Conservation (phyloP, 176 grass and related monocot species). For the Tuctoria greenei region DNA sequence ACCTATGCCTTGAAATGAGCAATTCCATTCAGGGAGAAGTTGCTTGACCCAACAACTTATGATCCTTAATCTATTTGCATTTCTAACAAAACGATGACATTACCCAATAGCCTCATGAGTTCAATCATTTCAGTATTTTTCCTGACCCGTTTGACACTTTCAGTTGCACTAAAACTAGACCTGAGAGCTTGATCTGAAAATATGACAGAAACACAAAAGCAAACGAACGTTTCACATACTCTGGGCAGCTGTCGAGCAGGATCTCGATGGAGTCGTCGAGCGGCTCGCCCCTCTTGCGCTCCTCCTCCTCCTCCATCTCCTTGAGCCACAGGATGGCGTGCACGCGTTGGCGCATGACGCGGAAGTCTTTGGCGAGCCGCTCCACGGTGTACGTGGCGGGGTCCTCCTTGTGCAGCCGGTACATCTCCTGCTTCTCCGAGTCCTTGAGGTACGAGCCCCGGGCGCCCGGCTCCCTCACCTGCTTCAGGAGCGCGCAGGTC, state of each 20-base stretch:
- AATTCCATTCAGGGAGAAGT: background rate
- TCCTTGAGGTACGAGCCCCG: constrained; percentile 86
- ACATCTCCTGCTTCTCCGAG: constrained; percentile 94
- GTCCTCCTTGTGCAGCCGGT: constrained; percentile 91
- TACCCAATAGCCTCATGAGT: background rate
- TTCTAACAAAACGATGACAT: background rate
- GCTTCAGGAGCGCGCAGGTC: constrained; percentile 75
- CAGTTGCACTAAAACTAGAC: background rate
- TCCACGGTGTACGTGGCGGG: constrained; percentile 78
- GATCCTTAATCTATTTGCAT: background rate
- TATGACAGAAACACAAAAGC: constrained; percentile 6
- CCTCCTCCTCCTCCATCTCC: constrained; percentile 94
- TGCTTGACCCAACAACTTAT: background rate
- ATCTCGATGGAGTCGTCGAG: constrained; percentile 93
- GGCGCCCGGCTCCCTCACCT: constrained; percentile 73
- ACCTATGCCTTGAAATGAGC: background rate
- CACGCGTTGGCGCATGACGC: constrained; percentile 93
- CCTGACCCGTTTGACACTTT: background rate
- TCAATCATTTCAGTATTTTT: background rate
- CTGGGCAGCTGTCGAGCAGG: constrained; percentile 84
- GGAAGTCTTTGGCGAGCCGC: constrained; percentile 88
- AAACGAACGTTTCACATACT: constrained; percentile 51
- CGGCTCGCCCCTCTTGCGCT: constrained; percentile 75
- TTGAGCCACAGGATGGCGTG: constrained; percentile 97
- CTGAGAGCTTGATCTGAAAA: background rate